Evolutionary conservation across 176 grass and related monocot species (phyloP).

Genomic region (Zoysia pacifica): DNA sequence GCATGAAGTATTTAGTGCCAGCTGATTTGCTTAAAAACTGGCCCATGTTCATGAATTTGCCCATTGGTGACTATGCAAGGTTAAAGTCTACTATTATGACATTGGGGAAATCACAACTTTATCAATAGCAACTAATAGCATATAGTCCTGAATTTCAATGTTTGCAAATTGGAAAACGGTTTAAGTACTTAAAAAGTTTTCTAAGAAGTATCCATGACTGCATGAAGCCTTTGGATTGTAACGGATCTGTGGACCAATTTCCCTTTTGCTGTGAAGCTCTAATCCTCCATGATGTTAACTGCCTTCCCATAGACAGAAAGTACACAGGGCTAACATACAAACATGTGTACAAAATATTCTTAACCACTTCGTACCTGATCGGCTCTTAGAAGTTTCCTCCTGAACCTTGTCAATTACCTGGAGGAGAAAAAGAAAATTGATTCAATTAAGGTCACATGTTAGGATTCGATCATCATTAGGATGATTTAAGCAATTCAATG

Average conservation of each 20-base stretch:
- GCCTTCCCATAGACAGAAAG: neutral
- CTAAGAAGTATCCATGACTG: neutral
- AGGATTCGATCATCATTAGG: neutral
- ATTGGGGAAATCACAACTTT: neutral
- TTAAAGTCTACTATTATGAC: constrained; percentile 1
- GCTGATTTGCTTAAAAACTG: neutral
- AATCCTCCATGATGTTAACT: neutral
- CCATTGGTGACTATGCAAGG: neutral
- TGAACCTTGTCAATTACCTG: constrained; percentile 99
- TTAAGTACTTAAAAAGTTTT: neutral
- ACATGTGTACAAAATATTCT: neutral
- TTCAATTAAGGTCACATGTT: constrained; percentile 6
- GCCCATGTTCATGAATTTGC: neutral
- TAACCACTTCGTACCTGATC: constrained; percentile 59
- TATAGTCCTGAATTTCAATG: neutral
- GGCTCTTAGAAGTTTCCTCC: constrained; percentile 94
- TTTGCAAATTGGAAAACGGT: neutral
- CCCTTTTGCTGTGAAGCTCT: neutral
- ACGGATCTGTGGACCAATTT: neutral
- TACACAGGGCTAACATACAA: constrained; percentile 12
- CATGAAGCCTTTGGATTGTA: no score
- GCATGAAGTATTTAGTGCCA: neutral
- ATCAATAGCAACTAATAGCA: neutral
- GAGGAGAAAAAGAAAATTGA: constrained; percentile 14
- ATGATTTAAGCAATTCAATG: no score